These are phyloP conservation scores for Biscogniauxia sp. DNA, from an alignment of 2,329 filamentous ascomycete genomes.

Conservation along the genomic window DNA sequence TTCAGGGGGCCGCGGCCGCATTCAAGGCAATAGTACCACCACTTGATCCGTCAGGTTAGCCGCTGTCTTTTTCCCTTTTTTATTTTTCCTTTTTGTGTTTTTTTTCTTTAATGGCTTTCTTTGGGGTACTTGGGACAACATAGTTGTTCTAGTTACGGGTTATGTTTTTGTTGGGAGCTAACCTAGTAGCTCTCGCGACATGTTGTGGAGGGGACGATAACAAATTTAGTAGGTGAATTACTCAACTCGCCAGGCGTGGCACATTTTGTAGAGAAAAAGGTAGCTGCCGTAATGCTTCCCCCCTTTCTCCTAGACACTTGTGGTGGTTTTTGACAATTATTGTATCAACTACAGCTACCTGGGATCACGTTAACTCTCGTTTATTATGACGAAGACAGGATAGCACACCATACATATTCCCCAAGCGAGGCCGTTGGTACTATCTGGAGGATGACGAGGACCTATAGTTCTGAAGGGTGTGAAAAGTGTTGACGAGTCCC, in stretches of 20 bases:
- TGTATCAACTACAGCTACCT: background rate
- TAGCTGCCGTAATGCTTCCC: background rate
- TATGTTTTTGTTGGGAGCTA: background rate
- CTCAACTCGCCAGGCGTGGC: slow-evolving; percentile 19
- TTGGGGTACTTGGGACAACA: background rate
- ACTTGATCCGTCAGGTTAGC: slow-evolving; percentile 7
- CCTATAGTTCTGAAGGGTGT: background rate
- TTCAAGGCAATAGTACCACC: slow-evolving; percentile 24
- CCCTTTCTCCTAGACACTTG: background rate
- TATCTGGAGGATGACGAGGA: background rate
- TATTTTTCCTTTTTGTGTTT: no score
- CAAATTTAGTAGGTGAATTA: background rate
- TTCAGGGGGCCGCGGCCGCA: slow-evolving; percentile 25
- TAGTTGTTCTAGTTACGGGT: no score
- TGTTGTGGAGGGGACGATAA: background rate
- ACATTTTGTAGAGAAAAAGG: slow-evolving; percentile 9
- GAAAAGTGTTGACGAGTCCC: background rate
- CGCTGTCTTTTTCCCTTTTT: slow-evolving; percentile 1
- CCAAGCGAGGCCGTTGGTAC: background rate
- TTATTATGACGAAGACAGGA: background rate
- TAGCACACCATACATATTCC: background rate
- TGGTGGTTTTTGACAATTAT: background rate
- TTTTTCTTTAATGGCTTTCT: no score
- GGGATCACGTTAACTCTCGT: background rate
- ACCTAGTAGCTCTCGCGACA: background rate